A percentile compares a stretch with the other conserved stretches of the same genome.
phyloP scores from a whole-genome alignment of 768 basidiomycete species.

The Tremella yokohamensis region DNA sequence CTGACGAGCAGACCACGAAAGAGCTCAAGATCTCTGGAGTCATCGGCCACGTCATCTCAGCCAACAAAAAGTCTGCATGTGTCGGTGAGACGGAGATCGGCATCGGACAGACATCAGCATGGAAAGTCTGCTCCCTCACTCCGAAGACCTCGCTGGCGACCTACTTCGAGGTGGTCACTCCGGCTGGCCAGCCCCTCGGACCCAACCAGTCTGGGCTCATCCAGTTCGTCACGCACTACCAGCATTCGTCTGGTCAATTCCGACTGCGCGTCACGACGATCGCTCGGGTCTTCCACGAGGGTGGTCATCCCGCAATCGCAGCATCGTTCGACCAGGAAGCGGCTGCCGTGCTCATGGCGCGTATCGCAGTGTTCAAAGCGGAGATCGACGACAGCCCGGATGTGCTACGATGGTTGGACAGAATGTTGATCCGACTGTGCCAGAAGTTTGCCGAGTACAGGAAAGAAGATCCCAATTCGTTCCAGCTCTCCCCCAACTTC shows the following conservation, averaged over 20 bases:
- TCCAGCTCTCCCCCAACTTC: conserved; percentile 90
- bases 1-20: conserved; percentile 75
- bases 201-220: conserved; percentile 83
- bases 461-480: conserved; percentile 93
- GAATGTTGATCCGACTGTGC: conserved; percentile 96
- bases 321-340: conserved; percentile 97
- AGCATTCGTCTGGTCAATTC: conserved; percentile 92
- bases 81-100: conserved; percentile 99
- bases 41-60: conserved; percentile 95
- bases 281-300: conserved; percentile 94
- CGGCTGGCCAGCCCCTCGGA: conserved; percentile 85
- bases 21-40: conserved; percentile 97
- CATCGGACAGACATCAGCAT: conserved; percentile 95
- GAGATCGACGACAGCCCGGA: conserved; percentile 98
- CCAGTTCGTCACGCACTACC: conserved; percentile 98
- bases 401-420: conserved; percentile 92
- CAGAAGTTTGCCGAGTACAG: conserved; percentile 99
- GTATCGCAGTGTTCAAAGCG: conserved; percentile 98
- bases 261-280: conserved; percentile 96
- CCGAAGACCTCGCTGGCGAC: conserved; percentile 84
- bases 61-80: conserved; percentile 90
- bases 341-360: conserved; percentile 94
- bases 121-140: conserved; percentile 90
- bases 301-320: conserved; percentile 88
- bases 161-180: conserved; percentile 98